Percentiles rank a stretch among this genome's conserved stretches.
These are phyloP conservation scores for Cavenderia fasciculata DNA, from an alignment of 78 protist genomes.

Conservation along the genomic window DNA sequence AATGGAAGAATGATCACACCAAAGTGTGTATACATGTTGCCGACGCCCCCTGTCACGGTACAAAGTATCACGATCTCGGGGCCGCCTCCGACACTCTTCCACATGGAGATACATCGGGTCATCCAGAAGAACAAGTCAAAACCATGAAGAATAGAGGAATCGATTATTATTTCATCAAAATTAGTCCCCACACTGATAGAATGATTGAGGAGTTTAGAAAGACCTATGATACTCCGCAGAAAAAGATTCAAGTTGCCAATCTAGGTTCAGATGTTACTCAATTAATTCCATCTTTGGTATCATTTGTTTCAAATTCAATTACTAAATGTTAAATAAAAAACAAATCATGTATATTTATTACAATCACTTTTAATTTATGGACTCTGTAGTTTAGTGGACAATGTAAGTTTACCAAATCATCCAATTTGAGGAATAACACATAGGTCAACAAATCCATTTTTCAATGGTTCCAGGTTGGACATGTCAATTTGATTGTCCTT, in stretches of 20 bases:
- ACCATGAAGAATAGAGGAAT: not conserved
- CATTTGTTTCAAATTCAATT: not conserved
- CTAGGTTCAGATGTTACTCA: not conserved
- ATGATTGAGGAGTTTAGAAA: not conserved
- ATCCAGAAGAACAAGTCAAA: too few species aligned
- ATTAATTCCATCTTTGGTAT: not conserved
- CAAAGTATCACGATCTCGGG: not conserved
- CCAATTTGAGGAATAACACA: too few species aligned
- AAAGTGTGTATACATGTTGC: conserved; percentile 5
- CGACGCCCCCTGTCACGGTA: conserved; percentile 24
- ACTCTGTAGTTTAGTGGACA: too few species aligned
- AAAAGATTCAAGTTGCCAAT: not conserved
- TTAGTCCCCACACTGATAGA: not conserved
- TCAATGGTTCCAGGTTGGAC: too few species aligned
- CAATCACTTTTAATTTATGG: too few species aligned
- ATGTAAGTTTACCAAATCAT: too few species aligned
- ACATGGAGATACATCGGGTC: too few species aligned
- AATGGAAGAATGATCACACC: not conserved
- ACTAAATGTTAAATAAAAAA: not conserved
- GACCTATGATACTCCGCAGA: not conserved
- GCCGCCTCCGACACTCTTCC: too few species aligned
- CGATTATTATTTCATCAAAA: conserved; percentile 8
- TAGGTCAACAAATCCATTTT: too few species aligned
- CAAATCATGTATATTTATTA: too few species aligned
- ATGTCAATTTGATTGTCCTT: too few species aligned